Evolutionary conservation across 1,284 basidiomycete genomes (phyloP).

Genomic region (Ustilago lituana): DNA sequence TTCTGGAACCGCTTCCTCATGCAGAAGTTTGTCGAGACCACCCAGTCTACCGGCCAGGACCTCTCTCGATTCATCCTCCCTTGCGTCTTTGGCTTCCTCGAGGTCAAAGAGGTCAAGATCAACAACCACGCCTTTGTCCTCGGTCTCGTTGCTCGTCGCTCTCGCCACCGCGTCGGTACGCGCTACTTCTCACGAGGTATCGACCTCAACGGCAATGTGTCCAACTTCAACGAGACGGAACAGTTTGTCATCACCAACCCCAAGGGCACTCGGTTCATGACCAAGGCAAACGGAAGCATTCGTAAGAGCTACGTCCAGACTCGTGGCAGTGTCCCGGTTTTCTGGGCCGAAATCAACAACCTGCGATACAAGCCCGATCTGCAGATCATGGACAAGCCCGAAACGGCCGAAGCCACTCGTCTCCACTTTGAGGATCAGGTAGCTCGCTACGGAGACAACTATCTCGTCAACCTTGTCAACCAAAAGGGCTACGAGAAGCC

Average conservation of each 20-base stretch:
- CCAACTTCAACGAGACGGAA: constrained; percentile 70
- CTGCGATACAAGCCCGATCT: constrained; percentile 96
- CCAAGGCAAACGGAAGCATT: constrained; percentile 71
- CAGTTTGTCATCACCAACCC: constrained; percentile 72
- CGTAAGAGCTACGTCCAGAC: constrained; percentile 83
- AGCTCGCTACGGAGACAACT: constrained; percentile 80
- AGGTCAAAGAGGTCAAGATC: constrained; percentile 80
- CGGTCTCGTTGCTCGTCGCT: constrained; percentile 89
- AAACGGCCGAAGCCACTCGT: constrained; percentile 78
- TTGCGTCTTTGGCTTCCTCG: constrained; percentile 73
- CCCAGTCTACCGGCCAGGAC: constrained; percentile 71
- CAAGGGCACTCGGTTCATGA: constrained; percentile 60
- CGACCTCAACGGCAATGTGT: constrained; percentile 73
- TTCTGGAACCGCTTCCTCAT: constrained; percentile 90
- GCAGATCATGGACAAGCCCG: constrained; percentile 90
- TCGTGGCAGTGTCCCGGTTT: constrained; percentile 90
- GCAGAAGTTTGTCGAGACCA: constrained; percentile 48
- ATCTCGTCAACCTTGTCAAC: constrained; percentile 91
- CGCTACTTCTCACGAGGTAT: constrained; percentile 96
- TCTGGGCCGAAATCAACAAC: constrained; percentile 97
- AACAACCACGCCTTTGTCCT: constrained; percentile 84
- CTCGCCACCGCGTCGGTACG: constrained; percentile 91
- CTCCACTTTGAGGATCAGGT: constrained; percentile 82
- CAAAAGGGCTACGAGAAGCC: constrained; percentile 94
- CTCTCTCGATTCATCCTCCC: constrained; percentile 85